Evolutionary conservation across 2,329 filamentous ascomycete genomes (phyloP).

Genomic region (Setomelanomma holmii): DNA sequence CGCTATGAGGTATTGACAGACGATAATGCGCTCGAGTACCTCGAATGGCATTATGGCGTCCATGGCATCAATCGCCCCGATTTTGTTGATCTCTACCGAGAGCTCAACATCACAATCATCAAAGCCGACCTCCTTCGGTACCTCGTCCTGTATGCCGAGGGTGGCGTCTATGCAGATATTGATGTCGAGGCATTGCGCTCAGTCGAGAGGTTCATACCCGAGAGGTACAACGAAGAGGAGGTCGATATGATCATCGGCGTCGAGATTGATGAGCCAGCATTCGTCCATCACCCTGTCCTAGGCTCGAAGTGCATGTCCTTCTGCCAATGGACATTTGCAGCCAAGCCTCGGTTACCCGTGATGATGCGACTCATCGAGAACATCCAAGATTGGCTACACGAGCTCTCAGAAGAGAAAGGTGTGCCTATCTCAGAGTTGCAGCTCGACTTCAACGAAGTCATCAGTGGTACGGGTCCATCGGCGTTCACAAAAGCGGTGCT

Average conservation of each 20-base stretch:
- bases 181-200: conserved; percentile 65
- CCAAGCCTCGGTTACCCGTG: conserved; percentile 70
- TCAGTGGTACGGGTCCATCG: conserved; percentile 74
- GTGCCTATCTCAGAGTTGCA: conserved; percentile 66
- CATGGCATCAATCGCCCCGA: conserved; percentile 71
- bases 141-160: conserved; percentile 71
- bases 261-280: conserved; percentile 74
- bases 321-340: conserved; percentile 79
- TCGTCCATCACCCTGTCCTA: conserved; percentile 68
- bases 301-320: conserved; percentile 74
- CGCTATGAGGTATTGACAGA: conserved; percentile 75
- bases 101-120: conserved; percentile 64
- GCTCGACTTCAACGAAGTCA: conserved; percentile 75
- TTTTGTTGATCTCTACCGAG: conserved; percentile 36
- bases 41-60: conserved; percentile 72
- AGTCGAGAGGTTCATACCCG: conserved; percentile 66
- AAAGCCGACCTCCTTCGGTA: conserved; percentile 72
- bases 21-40: conserved; percentile 70
- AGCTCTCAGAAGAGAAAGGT: conserved; percentile 65
- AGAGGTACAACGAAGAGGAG: conserved; percentile 68
- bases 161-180: conserved; percentile 67
- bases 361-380: conserved; percentile 73
- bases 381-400: conserved; percentile 71
- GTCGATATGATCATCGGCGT: conserved; percentile 74
- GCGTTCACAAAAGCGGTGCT: conserved; percentile 72